phyloP scores from a whole-genome alignment of 1,139 yeast species.

The Yarrowia galli region DNA sequence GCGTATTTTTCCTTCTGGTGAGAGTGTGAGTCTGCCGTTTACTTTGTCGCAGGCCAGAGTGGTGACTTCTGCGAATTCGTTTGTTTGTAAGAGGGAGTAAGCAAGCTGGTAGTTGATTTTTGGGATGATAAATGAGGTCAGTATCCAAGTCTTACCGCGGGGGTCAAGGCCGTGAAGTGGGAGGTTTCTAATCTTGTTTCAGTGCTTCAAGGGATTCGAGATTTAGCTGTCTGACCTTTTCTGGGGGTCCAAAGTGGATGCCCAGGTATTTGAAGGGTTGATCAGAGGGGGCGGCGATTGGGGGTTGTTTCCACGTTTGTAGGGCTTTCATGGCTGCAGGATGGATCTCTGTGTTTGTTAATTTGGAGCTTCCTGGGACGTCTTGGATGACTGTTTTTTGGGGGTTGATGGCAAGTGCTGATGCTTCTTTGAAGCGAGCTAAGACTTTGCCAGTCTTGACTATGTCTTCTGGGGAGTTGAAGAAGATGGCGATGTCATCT shows the following conservation, averaged over 20 bases:
- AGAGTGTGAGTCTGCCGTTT: too few relatives aligned
- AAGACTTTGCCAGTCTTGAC: neutral
- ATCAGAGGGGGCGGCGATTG: neutral
- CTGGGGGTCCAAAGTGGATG: neutral
- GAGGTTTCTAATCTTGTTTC: too few relatives aligned
- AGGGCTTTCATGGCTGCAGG: neutral
- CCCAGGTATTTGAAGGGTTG: neutral
- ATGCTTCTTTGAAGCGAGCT: neutral
- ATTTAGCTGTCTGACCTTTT: too few relatives aligned
- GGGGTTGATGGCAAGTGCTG: neutral
- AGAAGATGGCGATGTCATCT: neutral
- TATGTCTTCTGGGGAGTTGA: neutral
- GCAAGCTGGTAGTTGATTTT: too few relatives aligned
- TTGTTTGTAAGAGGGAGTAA: too few relatives aligned
- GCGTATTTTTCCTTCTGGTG: too few relatives aligned
- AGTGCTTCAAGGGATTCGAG: too few relatives aligned
- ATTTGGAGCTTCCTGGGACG: neutral
- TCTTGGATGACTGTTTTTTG: neutral
- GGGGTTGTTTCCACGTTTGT: neutral
- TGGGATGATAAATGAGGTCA: too few relatives aligned
- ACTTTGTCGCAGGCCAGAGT: too few relatives aligned
- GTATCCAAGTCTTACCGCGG: too few relatives aligned
- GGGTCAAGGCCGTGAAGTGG: too few relatives aligned
- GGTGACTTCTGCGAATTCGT: too few relatives aligned
- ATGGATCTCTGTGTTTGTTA: neutral